These are phyloP conservation scores for Fusarium sambucinum DNA, from an alignment of 2,329 filamentous ascomycete species.

Conservation along the genomic window DNA sequence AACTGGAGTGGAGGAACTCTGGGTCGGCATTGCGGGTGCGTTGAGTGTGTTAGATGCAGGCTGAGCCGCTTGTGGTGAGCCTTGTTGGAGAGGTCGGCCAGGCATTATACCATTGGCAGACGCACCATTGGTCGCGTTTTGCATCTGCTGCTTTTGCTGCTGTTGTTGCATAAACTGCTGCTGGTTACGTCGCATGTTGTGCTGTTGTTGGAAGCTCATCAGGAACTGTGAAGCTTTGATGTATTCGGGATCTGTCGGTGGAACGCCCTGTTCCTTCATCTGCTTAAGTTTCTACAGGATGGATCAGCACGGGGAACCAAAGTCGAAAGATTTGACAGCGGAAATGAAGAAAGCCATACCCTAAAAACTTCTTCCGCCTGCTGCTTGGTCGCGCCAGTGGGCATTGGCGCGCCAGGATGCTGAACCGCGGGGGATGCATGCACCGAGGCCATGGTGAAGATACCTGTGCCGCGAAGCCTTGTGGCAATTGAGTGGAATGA, in stretches of 20 bases:
- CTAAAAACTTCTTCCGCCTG: conserved; percentile 80
- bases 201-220: conserved; percentile 75
- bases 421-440: conserved; percentile 78
- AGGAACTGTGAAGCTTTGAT: conserved; percentile 85
- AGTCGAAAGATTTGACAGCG: not conserved
- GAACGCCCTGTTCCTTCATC: conserved; percentile 88
- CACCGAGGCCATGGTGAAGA: conserved; percentile 79
- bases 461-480: conserved; percentile 29
- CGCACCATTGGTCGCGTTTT: conserved; percentile 67
- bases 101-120: conserved; percentile 61
- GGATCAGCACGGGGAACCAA: conserved; percentile 34
- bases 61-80: conserved; percentile 50
- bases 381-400: conserved; percentile 77
- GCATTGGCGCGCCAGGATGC: conserved; percentile 72
- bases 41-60: conserved; percentile 53
- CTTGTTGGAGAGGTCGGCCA: conserved; percentile 57
- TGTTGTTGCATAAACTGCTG: conserved; percentile 58
- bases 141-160: conserved; percentile 59
- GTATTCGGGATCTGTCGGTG: conserved; percentile 86
- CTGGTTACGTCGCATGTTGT: conserved; percentile 65
- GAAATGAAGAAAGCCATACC: conserved; percentile 60
- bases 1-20: conserved; percentile 50
- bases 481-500: conserved; percentile 45
- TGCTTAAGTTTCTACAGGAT: conserved; percentile 80
- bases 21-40: conserved; percentile 55